Base-by-base conservation (phyloP, 345 rosid species). In the Lumnitzera littorea region DNA sequence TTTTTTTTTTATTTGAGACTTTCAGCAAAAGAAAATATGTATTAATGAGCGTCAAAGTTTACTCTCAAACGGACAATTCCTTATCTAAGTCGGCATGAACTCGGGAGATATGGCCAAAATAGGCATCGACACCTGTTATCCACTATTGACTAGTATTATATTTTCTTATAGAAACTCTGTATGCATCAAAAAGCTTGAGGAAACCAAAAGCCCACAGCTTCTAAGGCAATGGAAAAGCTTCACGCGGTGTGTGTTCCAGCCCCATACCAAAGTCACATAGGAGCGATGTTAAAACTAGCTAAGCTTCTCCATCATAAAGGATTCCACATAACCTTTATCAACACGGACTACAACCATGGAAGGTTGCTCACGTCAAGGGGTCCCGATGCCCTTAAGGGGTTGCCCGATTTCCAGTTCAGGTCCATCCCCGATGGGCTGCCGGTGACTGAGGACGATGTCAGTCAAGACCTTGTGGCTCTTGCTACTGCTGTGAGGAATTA, bases 301-400 rank as follows among this genome's bases (percentile, higher is more conserved):
- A 64, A 56, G 60, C 61, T 64, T 43, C 55, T 64, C 5, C 67
- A 64, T 24, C 31, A 12, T 43, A 15, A 43, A 12, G 67, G 67
- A 48, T 64, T 48, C 60, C 60, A 56, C n/a, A n/a, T 64, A 46
- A 48, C 67, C 27, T 64, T 64, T 24, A 53, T 63, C 52, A 63
- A 63, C 59, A 53, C 66, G 2, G 46, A 53, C 15, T 56, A 55
- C 60, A 63, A 54, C 53, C 67, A 63, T 27, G 23, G 4, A 2
- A 59, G 67, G 24, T 17, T 63, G 36, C 20, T 63, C 15, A 25
- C 15, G 11, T 14, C 67, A 0, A 46, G 49, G 56, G 61, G 60
- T 11, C 51, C 43, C 2, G 46, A 15, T 13, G 17, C 24, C 27
- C 6, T 63, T 31, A 48, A 15, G 0, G 60, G 58, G 11, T 53